A percentile compares a stretch with the other conserved stretches of the same genome.
phyloP scores from a whole-genome alignment of 2,329 filamentous ascomycete species.

The Taxawa tesnikishii region DNA sequence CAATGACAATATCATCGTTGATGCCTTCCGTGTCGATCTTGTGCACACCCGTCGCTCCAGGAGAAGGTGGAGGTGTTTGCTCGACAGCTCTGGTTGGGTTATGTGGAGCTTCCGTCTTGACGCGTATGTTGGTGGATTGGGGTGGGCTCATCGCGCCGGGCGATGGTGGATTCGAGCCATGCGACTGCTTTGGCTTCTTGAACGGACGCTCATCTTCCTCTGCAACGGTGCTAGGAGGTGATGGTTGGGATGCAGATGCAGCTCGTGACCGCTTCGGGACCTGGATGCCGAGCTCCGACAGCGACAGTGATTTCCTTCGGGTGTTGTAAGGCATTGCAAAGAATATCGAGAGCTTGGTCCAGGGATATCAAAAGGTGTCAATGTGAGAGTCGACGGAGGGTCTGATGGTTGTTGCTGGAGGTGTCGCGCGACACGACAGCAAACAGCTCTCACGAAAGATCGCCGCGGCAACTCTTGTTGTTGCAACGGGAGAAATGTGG shows the following conservation, averaged over 20 bases:
- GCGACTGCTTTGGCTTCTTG: slow-evolving; percentile 64
- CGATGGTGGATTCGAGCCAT: slow-evolving; percentile 36
- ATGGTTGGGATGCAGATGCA: slow-evolving; percentile 32
- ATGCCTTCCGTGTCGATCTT: slow-evolving; percentile 72
- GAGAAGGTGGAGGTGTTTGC: slow-evolving; percentile 71
- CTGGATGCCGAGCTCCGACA: slow-evolving; percentile 86
- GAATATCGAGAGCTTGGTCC: slow-evolving; percentile 1
- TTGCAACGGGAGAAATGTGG: slow-evolving; percentile 2
- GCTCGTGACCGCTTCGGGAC: slow-evolving; percentile 45
- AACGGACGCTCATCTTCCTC: slow-evolving; percentile 41
- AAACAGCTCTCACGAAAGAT: no score
- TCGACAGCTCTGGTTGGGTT: slow-evolving; percentile 39
- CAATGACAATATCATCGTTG: slow-evolving; percentile 91
- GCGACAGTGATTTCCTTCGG: slow-evolving; percentile 85
- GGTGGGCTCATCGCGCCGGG: slow-evolving; percentile 27
- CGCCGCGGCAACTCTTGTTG: slow-evolving; percentile 1
- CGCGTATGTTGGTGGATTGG: slow-evolving; percentile 28
- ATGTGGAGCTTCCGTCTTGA: slow-evolving; percentile 35
- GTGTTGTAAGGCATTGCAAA: slow-evolving; percentile 84
- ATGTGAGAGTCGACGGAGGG: background rate
- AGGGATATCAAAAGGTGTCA: background rate
- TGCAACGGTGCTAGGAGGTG: slow-evolving; percentile 50
- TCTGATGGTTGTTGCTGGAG: background rate
- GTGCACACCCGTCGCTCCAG: slow-evolving; percentile 35
- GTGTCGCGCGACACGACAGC: background rate